phyloP scores from a whole-genome alignment of 164 flowering plant genomes.

The Akebia trifoliata region DNA sequence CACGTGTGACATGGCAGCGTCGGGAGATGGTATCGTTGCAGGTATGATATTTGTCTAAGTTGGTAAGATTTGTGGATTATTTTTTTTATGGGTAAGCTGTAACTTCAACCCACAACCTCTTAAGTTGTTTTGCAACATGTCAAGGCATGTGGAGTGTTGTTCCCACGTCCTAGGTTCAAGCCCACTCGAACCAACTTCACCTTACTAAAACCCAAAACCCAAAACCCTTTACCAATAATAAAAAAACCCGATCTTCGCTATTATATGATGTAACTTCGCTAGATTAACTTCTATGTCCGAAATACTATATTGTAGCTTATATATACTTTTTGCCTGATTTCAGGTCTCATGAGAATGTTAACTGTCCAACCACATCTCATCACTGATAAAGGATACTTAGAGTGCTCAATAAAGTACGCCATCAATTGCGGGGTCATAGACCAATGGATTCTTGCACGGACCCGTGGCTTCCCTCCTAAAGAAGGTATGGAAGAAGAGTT shows the following conservation, averaged over 20 bases:
- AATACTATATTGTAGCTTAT: too few relatives aligned
- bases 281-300: too few relatives aligned
- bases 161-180: too few relatives aligned
- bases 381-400: conserved; percentile 68
- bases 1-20: conserved; percentile 82
- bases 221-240: too few relatives aligned
- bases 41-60: conserved; percentile 54
- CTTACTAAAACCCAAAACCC: too few relatives aligned
- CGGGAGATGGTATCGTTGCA: conserved; percentile 94
- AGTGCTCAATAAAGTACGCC: conserved; percentile 59
- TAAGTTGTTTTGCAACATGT: too few relatives aligned
- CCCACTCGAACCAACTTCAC: too few relatives aligned
- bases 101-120: too few relatives aligned
- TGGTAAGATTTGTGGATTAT: too few relatives aligned
- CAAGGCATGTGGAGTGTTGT: too few relatives aligned
- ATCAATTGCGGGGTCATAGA: conserved; percentile 68
- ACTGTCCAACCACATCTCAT: conserved; percentile 62
- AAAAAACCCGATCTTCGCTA: too few relatives aligned
- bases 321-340: conserved; percentile 14
- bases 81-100: neutral
- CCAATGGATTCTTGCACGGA: conserved; percentile 61
- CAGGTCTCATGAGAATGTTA: conserved; percentile 81
- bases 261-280: too few relatives aligned
- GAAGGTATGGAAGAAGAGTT: conserved; percentile 50
- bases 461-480: conserved; percentile 64